These are phyloP conservation scores for Lipomyces spencermartinsiae DNA, from an alignment of 805 yeast species.

Conservation along the genomic window DNA sequence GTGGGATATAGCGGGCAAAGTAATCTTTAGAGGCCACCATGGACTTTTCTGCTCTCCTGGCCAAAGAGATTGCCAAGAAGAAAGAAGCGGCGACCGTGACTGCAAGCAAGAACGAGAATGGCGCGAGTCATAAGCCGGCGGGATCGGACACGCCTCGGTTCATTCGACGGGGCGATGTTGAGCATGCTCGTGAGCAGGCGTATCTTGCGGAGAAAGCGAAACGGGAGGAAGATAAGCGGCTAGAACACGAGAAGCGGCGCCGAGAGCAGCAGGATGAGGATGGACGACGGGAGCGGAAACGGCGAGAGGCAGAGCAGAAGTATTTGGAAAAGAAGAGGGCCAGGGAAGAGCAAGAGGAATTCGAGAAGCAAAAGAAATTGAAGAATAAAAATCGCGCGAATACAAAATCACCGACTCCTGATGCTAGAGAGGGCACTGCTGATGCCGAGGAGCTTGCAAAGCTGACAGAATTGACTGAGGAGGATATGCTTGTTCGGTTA, in stretches of 20 bases:
- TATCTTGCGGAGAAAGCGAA: conserved; percentile 39
- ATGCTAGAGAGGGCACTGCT: neutral
- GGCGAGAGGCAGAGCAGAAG: conserved; percentile 38
- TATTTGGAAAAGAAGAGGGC: conserved; percentile 37
- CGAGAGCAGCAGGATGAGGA: conserved; percentile 42
- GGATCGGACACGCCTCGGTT: conserved; percentile 23
- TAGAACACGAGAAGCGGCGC: conserved; percentile 43
- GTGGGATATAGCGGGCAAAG: neutral
- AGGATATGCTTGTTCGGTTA: conserved; percentile 43
- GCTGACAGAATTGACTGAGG: conserved; percentile 38
- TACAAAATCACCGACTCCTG: neutral
- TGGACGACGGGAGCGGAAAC: conserved; percentile 37
- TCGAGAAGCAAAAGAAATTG: conserved; percentile 34
- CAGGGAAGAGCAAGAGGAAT: conserved; percentile 38
- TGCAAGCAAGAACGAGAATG: conserved; percentile 3
- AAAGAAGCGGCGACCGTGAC: conserved; percentile 42
- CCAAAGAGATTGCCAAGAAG: conserved; percentile 58
- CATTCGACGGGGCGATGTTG: conserved; percentile 37
- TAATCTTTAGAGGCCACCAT: conserved; percentile 43
- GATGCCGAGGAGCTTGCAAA: conserved; percentile 4
- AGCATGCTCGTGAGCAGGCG: conserved; percentile 31
- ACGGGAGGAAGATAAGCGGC: conserved; percentile 27
- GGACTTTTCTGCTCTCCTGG: conserved; percentile 57
- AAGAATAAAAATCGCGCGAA: neutral
- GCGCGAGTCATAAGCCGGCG: conserved; percentile 15